phyloP scores from a whole-genome alignment of 1,139 yeast genomes.

The Blastobotrys raffinosifermentans region DNA sequence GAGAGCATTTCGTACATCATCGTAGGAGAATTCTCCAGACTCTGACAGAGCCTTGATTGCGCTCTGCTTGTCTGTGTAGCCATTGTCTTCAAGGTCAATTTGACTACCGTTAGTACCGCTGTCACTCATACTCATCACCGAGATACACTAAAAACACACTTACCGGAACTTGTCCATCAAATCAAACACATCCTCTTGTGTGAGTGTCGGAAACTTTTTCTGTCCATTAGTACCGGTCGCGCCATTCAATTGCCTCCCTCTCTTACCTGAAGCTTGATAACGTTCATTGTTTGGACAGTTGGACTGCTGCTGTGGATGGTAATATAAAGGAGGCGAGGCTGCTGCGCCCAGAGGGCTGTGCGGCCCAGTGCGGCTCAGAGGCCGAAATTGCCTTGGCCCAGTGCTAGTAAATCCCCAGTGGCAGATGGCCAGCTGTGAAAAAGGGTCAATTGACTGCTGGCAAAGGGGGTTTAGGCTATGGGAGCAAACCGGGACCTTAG shows the following conservation, averaged over 20 bases:
- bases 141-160: conserved; percentile 13
- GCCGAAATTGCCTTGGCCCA: conserved; percentile 1
- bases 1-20: conserved; percentile 88
- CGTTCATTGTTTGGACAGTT: conserved; percentile 39
- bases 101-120: conserved; percentile 42
- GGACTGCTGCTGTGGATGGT: not conserved
- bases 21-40: conserved; percentile 76
- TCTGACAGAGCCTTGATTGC: conserved; percentile 80
- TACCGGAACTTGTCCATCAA: conserved; percentile 70
- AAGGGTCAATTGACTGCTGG: not conserved
- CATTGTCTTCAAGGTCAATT: conserved; percentile 86
- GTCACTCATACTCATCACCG: not conserved
- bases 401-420: not conserved
- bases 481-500: no score
- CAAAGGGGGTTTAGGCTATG: not conserved
- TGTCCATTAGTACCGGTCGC: conserved; percentile 26
- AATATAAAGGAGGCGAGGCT: not conserved
- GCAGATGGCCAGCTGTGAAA: not conserved
- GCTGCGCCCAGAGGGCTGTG: conserved; percentile 26
- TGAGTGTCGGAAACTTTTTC: conserved; percentile 79
- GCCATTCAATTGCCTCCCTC: no score
- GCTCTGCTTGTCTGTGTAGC: conserved; percentile 91
- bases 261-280: conserved; percentile 47
- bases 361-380: conserved; percentile 2
- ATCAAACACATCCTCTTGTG: conserved; percentile 78